Base-by-base conservation (phyloP, 2,329 filamentous ascomycete genomes). In the Sphaerulina populicola region DNA sequence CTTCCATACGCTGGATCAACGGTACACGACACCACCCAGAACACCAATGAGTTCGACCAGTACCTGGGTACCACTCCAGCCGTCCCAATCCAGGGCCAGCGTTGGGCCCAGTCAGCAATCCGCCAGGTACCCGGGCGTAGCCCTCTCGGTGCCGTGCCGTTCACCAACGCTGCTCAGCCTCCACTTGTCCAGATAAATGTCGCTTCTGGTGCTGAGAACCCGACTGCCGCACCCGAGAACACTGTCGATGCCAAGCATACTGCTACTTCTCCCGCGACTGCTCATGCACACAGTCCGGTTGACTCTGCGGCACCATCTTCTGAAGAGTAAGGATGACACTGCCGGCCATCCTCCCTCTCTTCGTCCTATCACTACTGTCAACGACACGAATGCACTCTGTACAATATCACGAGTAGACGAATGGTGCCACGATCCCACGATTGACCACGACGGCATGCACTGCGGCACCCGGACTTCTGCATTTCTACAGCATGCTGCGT, bases 41-140 rank as follows among this genome's bases (percentile, higher is more conserved):
- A 57, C 44, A 47, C 54, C 47, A 68, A 67, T 53, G 67, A 69
- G 54, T 69, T 69, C 47, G 66, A 69, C 52, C 62, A 64, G 49
- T 69, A 66, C 55, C 59, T 69, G 44, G 61, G 62, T 48, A 63
- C 60, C 41, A 56, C 57, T 11, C 52, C 64, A 35, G 54, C 58
- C 38, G 61, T 66, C 18, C 64, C 66, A 12, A 60, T 66, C 48
- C 61, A 66, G 44, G 62, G 60, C 46, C 66, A 67, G 62, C 62
- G 64, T 48, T 69, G 64, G 63, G 63, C 64, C 50, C 65, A 67
- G 41, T 65, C 65, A 27, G 55, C 53, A 36, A 56, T 59, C 37
- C 55, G 57, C 40, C 48, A 55, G 46, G 52, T 50, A 44, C 55
- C 57, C n/a, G 53, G 56, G 45, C 54, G 57, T 52, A 57, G 54